A percentile compares a stretch with the other conserved stretches of the same genome.
phyloP scores from a whole-genome alignment of 129 eudicot species.

The Logfia minima region DNA sequence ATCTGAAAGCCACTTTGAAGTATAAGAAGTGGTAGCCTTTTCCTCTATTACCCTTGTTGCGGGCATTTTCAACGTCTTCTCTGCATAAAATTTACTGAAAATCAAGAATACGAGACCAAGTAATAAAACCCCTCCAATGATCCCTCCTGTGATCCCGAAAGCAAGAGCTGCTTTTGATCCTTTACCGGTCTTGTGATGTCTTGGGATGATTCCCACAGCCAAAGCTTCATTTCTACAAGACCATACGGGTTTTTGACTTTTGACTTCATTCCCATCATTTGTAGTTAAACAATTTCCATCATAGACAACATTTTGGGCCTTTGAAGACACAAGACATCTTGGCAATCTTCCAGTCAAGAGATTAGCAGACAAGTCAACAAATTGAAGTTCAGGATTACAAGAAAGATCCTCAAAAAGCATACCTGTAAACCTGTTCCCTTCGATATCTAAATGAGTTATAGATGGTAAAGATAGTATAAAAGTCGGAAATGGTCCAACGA shows the following conservation, averaged over 20 bases:
- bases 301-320: constrained; percentile 43
- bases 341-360: constrained; percentile 76
- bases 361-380: constrained; percentile 70
- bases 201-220: constrained; percentile 81
- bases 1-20: constrained; percentile 76
- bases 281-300: constrained; percentile 63
- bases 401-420: constrained; percentile 52
- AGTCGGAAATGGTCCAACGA: constrained; percentile 75
- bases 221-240: constrained; percentile 80
- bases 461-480: constrained; percentile 74
- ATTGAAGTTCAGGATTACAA: constrained; percentile 52
- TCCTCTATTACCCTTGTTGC: constrained; percentile 50
- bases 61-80: constrained; percentile 35
- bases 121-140: constrained; percentile 47
- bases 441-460: constrained; percentile 53
- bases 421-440: constrained; percentile 75
- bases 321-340: constrained; percentile 49
- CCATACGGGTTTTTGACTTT: constrained; percentile 54
- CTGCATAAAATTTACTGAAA: constrained; percentile 38
- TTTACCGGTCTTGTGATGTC: constrained; percentile 30
- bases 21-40: constrained; percentile 51
- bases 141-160: constrained; percentile 54
- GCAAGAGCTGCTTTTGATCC: constrained; percentile 47
- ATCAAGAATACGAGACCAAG: constrained; percentile 41
- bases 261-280: constrained; percentile 32